Base-by-base conservation (phyloP, 2,329 filamentous ascomycete species). In the Bipolaris victoriae region DNA sequence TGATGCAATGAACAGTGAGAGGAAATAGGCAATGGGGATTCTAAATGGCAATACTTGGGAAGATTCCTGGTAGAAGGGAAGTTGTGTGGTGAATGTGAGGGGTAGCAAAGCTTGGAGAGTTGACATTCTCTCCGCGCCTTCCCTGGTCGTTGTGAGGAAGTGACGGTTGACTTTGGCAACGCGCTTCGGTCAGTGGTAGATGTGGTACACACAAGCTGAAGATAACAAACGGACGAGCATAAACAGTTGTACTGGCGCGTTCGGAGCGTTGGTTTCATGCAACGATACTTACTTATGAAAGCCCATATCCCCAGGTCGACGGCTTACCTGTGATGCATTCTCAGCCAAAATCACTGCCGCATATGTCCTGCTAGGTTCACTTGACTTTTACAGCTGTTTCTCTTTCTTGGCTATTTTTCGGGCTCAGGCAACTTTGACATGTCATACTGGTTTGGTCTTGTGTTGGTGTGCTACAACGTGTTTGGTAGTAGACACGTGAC, bases 61-160 rank as follows among this genome's bases (percentile, higher is more conserved):
- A 6, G 37, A 43, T 47, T 7, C 5, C 10, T n/a, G 53, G 20
- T 43, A 15, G 18, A 37, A 46, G 31, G 31, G 53, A 57, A 24
- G 16, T 37, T 37, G 33, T 16, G 26, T 43, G 41, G 37, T 5
- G 40, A 29, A 39, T 26, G 24, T 35, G 24, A 52, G 53, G 7
- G 33, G 49, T 50, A 49, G 53, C 49, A 46, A 61, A 52, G 29
- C 51, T 59, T 57, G 50, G 54, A 56, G 40, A 44, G 52, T 33
- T 39, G 55, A 40, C 58, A 58, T 57, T 66, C 54, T 31, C 52
- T 56, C 45, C 44, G 55, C 50, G 58, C 64, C 58, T 67, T 50
- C 65, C 59, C 48, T 24, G 10, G 7, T 22, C 5, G 10, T 44
- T 15, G 9, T 31, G 45, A 61, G 65, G 63, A 62, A 68, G 58